A percentile compares a stretch with the other conserved stretches of the same genome.
phyloP scores from a whole-genome alignment of 805 yeast genomes.

The Lachancea kluyveri region DNA sequence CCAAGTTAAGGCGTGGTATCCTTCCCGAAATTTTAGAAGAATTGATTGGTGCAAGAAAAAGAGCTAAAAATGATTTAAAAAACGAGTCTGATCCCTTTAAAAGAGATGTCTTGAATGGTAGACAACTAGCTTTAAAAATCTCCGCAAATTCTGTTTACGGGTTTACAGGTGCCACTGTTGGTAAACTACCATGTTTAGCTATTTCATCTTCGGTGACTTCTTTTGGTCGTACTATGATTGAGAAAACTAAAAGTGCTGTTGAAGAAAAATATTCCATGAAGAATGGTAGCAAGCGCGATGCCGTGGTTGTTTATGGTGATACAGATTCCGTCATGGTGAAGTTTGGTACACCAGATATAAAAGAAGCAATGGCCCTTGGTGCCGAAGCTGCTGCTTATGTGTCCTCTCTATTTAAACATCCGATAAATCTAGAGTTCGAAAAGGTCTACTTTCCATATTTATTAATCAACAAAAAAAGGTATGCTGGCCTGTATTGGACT shows the following conservation, averaged over 20 bases:
- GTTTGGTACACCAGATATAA: conserved; percentile 78
- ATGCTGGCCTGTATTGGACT: conserved; percentile 97
- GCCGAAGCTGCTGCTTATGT: conserved; percentile 91
- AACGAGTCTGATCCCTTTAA: conserved; percentile 93
- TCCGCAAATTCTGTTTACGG: conserved; percentile 99
- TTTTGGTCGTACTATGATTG: conserved; percentile 96
- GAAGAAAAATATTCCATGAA: conserved; percentile 71
- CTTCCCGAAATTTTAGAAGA: conserved; percentile 89
- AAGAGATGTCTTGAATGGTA: conserved; percentile 89
- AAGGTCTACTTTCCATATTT: conserved; percentile 94
- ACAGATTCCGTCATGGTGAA: conserved; percentile 99
- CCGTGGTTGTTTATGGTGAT: conserved; percentile 94
- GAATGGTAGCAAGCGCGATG: conserved; percentile 79
- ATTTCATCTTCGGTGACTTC: conserved; percentile 95
- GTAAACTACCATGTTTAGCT: conserved; percentile 93
- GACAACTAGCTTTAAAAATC: conserved; percentile 92
- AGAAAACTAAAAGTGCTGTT: conserved; percentile 79
- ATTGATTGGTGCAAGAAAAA: conserved; percentile 82
- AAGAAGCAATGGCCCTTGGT: conserved; percentile 84
- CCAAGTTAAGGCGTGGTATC: conserved; percentile 67
- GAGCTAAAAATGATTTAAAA: conserved; percentile 85
- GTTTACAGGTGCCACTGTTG: conserved; percentile 97
- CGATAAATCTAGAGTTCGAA: conserved; percentile 93
- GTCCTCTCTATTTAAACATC: conserved; percentile 69
- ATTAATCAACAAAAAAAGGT: conserved; percentile 90